Evolutionary conservation across 1,284 basidiomycete species (phyloP).

Genomic region (Ceratorhiza oryzae-sativae): DNA sequence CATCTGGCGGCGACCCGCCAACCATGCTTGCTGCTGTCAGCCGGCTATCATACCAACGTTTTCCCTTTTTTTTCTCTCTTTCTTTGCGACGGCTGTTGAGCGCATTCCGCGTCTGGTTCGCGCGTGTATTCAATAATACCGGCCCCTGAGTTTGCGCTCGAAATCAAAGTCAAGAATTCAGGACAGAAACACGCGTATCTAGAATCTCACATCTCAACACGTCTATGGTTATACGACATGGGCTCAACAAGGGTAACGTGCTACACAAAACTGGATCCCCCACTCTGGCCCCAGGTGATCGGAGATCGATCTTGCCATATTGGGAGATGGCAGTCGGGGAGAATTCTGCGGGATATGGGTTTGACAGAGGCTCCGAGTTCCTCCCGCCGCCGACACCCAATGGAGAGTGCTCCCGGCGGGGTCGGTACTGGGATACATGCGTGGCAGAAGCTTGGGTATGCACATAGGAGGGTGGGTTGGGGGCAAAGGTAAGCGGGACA

Average conservation of each 20-base stretch:
- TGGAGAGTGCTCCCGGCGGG: slow-evolving; percentile 8
- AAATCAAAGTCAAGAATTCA: slow-evolving; percentile 24
- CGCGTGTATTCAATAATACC: background rate
- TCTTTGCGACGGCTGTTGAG: background rate
- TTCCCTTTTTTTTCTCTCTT: background rate
- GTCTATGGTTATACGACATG: background rate
- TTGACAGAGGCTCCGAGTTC: slow-evolving; percentile 12
- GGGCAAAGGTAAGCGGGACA: slow-evolving; percentile 21
- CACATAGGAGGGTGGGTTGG: background rate
- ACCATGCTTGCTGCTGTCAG: slow-evolving; percentile 6
- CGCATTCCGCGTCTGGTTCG: slow-evolving; percentile 24
- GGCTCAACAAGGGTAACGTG: background rate
- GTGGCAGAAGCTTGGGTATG: slow-evolving; percentile 3
- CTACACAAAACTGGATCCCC: background rate
- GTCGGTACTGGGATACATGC: background rate
- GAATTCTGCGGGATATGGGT: slow-evolving; percentile 20
- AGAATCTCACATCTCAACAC: slow-evolving; percentile 1
- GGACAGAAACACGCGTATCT: slow-evolving; percentile 13
- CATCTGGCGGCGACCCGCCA: background rate
- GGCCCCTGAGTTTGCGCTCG: background rate
- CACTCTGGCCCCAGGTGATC: background rate
- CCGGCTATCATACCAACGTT: slow-evolving; percentile 34
- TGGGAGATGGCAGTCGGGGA: slow-evolving; percentile 6
- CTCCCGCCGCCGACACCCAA: slow-evolving; percentile 27
- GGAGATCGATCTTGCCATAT: slow-evolving; percentile 5